A percentile compares a stretch with the other conserved stretches of the same genome.
phyloP scores from a whole-genome alignment of 805 yeast genomes.

The Kuraishia piskuri region DNA sequence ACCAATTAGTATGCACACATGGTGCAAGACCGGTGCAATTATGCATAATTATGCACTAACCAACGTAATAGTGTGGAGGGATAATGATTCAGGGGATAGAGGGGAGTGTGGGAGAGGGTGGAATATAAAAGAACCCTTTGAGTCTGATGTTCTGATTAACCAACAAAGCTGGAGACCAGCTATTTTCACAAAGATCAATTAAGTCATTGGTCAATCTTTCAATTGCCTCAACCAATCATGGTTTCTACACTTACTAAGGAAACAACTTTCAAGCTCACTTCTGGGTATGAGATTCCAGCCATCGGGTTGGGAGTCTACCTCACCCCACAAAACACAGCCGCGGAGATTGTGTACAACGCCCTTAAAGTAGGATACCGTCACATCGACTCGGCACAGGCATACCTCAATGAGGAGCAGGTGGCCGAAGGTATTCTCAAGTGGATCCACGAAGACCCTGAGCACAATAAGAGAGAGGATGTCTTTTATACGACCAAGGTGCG shows the following conservation, averaged over 20 bases:
- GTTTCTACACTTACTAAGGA: not conserved
- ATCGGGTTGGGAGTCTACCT: conserved; percentile 50
- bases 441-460: conserved; percentile 16
- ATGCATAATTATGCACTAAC: not conserved
- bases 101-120: not conserved
- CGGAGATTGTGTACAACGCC: conserved; percentile 43
- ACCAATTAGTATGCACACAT: not conserved
- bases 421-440: conserved; percentile 49
- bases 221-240: not conserved
- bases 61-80: not conserved
- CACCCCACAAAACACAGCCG: conserved; percentile 28
- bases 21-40: not conserved
- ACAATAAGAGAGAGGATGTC: conserved; percentile 25
- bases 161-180: too few relatives aligned
- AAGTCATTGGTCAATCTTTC: not conserved
- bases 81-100: not conserved
- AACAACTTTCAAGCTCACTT: conserved; percentile 28
- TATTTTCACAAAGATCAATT: too few relatives aligned
- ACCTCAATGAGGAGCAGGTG: conserved; percentile 55
- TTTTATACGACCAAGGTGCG: conserved; percentile 31
- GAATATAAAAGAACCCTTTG: not conserved
- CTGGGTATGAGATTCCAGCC: conserved; percentile 46
- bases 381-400: conserved; percentile 61
- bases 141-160: too few relatives aligned
- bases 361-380: conserved; percentile 63